Evolutionary conservation across 75 land plant genomes (phyloP), one percentile per base, ranked within the genome.

Genomic region (Cryptomeria japonica): DNA sequence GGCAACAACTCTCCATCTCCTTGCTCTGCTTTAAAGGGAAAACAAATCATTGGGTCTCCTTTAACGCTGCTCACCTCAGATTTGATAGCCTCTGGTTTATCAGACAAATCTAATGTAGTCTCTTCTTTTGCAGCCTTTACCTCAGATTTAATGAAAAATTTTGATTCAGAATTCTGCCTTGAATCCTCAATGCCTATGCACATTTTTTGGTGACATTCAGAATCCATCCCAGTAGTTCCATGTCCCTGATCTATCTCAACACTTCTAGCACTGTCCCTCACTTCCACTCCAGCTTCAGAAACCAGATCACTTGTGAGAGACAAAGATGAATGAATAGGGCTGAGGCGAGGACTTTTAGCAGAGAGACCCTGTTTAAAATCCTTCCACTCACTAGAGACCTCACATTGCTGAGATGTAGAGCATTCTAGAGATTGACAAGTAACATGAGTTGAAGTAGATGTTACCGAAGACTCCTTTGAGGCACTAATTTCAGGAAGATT

Each of bases 401-500:
- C 84, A 44, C 47, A 46, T 46, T 82, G 84, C 53, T 82, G 84
- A 82, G 84, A 82, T n/a, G 84, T 82, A 28, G 84, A 82, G 28
- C 53, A 82, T 46, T 82, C 84, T 28, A 10, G 84, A 44, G 84
- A 82, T 46, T 46, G 51, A 41, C 84, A n/a, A 44, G 84, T 82
- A 25, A 44, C 53, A 28, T n/a, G 84, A 8, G 84, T 44, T 12
- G 84, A 82, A 44, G 83, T 25, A 22, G 84, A 82, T 82, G 84
- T 82, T 46, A 82, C 47, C 10, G 90, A 51, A 53, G 90, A 80
- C 3, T 83, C 51, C 51, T 89, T 88, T 25, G 68, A 77, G 28
- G 46, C 46, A 49, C 75, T 64, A 68, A 36, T 39, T 58, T 91
- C 91, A 6, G 89, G 92, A 73, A 95, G 76, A 42, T 95, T 95